A percentile compares a stretch with the other conserved stretches of the same genome.
Conservation (phyloP, 148 eudicot genomes). For the Nepenthes gracilis region DNA sequence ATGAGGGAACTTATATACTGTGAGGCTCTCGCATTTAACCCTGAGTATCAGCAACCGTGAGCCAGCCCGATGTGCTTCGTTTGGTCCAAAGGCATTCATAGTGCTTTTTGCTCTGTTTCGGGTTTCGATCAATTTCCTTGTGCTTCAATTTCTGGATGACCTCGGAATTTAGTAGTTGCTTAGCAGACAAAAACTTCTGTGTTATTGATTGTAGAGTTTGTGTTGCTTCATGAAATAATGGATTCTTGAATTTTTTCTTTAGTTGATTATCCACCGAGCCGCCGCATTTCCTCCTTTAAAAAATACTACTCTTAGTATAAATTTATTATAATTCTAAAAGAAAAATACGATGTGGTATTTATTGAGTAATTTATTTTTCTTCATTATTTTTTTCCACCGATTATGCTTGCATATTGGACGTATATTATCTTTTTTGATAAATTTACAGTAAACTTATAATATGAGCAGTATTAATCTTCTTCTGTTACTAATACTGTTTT, state of each 20-base stretch:
- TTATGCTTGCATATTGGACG: too few relatives aligned
- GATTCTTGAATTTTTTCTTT: not conserved
- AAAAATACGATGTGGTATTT: too few relatives aligned
- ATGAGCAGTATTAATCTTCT: too few relatives aligned
- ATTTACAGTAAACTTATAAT: too few relatives aligned
- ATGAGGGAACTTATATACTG: slow-evolving; percentile 91
- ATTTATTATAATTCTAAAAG: too few relatives aligned
- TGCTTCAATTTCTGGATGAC: not conserved
- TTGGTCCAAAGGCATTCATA: not conserved
- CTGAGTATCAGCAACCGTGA: slow-evolving; percentile 41
- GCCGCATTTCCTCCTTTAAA: not conserved
- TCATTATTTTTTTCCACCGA: too few relatives aligned
- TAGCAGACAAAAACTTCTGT: not conserved
- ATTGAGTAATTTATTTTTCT: too few relatives aligned
- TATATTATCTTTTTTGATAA: too few relatives aligned
- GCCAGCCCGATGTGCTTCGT: not conserved
- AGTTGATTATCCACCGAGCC: not conserved
- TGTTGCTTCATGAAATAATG: not conserved
- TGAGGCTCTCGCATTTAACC: slow-evolving; percentile 87
- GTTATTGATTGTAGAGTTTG: not conserved
- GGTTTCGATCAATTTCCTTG: not conserved
- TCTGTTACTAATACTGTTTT: too few relatives aligned
- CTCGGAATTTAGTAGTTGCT: not conserved
- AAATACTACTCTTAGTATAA: too few relatives aligned
- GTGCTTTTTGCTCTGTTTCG: not conserved